Percentiles rank a stretch among this genome's conserved stretches.
These are phyloP conservation scores for Aspergillus sclerotialis DNA, from an alignment of 2,329 filamentous ascomycete genomes.

Conservation along the genomic window DNA sequence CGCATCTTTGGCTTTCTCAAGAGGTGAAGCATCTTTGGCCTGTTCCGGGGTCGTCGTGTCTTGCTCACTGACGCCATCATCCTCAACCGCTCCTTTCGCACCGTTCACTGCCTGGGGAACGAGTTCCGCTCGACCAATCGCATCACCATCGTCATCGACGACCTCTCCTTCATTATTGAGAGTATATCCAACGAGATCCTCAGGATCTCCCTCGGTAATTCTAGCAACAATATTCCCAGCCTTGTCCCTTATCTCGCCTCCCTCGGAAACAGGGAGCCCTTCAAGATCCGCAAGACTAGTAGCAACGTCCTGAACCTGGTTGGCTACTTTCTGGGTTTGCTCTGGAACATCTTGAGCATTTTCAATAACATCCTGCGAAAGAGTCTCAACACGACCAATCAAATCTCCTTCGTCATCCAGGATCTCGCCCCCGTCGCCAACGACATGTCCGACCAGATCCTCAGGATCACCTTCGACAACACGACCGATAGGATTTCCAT, in stretches of 20 bases:
- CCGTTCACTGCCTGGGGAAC: constrained; percentile 15
- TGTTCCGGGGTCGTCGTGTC: neutral
- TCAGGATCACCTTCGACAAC: constrained; percentile 33
- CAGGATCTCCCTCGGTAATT: constrained; percentile 35
- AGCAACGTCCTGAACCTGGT: constrained; percentile 22
- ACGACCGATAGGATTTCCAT: constrained; percentile 27
- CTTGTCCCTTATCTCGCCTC: constrained; percentile 45
- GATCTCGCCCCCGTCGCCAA: constrained; percentile 27
- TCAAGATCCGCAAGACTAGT: constrained; percentile 29
- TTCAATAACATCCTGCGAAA: constrained; percentile 14
- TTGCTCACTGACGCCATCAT: no score
- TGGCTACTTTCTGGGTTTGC: constrained; percentile 9
- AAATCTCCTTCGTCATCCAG: constrained; percentile 19
- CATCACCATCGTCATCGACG: constrained; percentile 24
- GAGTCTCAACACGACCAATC: constrained; percentile 27
- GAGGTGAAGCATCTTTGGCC: constrained; percentile 5
- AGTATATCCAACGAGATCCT: constrained; percentile 34
- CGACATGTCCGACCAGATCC: constrained; percentile 30
- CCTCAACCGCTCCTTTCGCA: constrained; percentile 8
- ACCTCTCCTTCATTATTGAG: constrained; percentile 32
- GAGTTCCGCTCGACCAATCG: constrained; percentile 33
- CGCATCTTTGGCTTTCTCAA: constrained; percentile 25
- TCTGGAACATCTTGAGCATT: constrained; percentile 15
- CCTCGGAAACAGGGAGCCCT: constrained; percentile 42
- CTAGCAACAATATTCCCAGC: constrained; percentile 29